Conservation (phyloP, 495 filamentous ascomycete species). For the Gamarada debralockiae region DNA sequence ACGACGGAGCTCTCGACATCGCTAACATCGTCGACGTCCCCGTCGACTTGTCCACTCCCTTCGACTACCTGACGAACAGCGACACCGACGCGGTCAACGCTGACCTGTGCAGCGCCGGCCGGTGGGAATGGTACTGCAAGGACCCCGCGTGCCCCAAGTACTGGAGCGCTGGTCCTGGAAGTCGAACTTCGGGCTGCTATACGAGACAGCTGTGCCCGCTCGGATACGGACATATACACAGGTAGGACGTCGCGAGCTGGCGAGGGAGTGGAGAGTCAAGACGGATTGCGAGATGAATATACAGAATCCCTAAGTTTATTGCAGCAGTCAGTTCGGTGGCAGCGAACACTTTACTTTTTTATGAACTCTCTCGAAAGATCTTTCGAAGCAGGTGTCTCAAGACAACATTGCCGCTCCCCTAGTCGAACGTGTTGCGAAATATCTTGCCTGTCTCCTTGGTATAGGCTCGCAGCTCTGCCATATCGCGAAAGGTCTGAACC, state of each 20-base stretch:
- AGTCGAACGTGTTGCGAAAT: not conserved
- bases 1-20: not conserved
- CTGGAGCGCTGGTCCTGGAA: constrained; percentile 13
- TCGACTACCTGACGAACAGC: constrained; percentile 4
- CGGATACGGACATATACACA: constrained; percentile 17
- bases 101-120: constrained; percentile 8
- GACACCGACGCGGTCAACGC: constrained; percentile 4
- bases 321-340: too few relatives aligned
- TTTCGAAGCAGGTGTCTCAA: not conserved
- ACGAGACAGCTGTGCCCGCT: constrained; percentile 18
- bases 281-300: constrained; percentile 16
- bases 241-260: too few relatives aligned
- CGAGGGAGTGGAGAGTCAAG: constrained; percentile 18
- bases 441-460: not conserved
- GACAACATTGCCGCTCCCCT: not conserved
- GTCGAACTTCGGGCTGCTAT: constrained; percentile 19
- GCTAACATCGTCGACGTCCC: not conserved
- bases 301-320: too few relatives aligned
- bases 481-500: not conserved
- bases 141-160: constrained; percentile 16
- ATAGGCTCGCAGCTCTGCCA: too few relatives aligned
- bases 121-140: constrained; percentile 22
- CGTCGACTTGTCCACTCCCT: constrained; percentile 1
- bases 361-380: not conserved
- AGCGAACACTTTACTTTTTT: too few relatives aligned